A percentile compares a stretch with the other conserved stretches of the same genome.
Evolutionary conservation across 2,329 filamentous ascomycete genomes (phyloP).

Genomic region (Scedosporium apiospermum): DNA sequence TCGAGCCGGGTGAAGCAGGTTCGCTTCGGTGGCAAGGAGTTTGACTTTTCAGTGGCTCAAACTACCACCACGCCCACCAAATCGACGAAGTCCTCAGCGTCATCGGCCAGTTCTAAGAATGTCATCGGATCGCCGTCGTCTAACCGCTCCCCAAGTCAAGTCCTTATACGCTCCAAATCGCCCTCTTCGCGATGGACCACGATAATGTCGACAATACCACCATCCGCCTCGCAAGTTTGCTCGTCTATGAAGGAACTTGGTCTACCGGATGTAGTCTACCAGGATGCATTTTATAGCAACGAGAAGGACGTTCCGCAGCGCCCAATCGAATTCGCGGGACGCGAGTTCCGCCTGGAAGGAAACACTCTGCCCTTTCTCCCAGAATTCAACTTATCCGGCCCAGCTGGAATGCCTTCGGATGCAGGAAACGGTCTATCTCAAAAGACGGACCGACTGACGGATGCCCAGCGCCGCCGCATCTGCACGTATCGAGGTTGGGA

Average conservation of each 20-base stretch:
- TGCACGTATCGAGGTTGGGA: constrained; percentile 59
- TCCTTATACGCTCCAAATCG: not conserved
- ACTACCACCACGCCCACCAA: not conserved
- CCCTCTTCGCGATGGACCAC: not conserved
- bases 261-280: constrained; percentile 64
- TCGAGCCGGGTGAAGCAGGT: not conserved
- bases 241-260: constrained; percentile 15
- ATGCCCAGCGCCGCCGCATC: constrained; percentile 11
- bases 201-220: not conserved
- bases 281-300: constrained; percentile 76
- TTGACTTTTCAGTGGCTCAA: not conserved
- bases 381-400: constrained; percentile 58
- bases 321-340: constrained; percentile 74
- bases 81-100: not conserved
- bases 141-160: not conserved
- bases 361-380: constrained; percentile 71
- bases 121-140: not conserved
- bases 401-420: not conserved
- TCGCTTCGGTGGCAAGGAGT: not conserved
- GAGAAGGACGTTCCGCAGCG: constrained; percentile 74
- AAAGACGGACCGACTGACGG: not conserved
- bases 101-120: not conserved
- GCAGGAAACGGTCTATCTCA: constrained; percentile 12
- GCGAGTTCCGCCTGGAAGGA: constrained; percentile 71
- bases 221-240: constrained; percentile 4